Evolutionary conservation across 2,329 filamentous ascomycete genomes (phyloP), one percentile per base, ranked within the genome.

Genomic region (Byssoonygena ceratinophila): DNA sequence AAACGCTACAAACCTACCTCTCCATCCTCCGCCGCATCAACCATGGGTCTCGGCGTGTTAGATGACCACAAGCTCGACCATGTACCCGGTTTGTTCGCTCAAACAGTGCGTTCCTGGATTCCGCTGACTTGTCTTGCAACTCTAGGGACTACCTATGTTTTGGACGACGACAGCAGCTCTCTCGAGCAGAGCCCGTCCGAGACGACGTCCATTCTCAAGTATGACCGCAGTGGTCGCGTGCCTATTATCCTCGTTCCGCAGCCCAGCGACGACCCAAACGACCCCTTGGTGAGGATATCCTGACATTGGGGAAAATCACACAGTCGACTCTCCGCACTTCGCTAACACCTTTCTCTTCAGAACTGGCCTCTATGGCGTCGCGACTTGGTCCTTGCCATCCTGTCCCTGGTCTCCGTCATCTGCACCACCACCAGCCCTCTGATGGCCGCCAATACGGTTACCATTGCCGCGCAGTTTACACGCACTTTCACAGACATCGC

Each of bases 341-440:
- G 12, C 29, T 39, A 23, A 27, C 18, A 5, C 29, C 31, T 39
- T 9, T 34, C 16, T 23, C n/a, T n/a, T n/a, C 63, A 84, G 80
- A 87, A 86, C 61, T 96, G 89, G 90, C 85, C 89, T 20, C 68
- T 94, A 55, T 91, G 86, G 85, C 80, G 80, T 60, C 86, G 89
- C 64, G 90, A 96, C 66, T 60, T 85, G 50, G 89, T 92, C 64
- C 84, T 89, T 56, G 74, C 81, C 54, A 78, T 87, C 57, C 80
- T 97, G 23, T 95, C 85, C 57, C 71, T 92, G 55, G 79, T 85
- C 22, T 84, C 86, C 57, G 83, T 95, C 63, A 84, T 96, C 59
- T 90, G 87, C 48, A 86, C 87, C 11, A 84, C 86, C 0, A 80
- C 94, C 8, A 88, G 86, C 27, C 85, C 91, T 3, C 83, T 96